phyloP scores from a whole-genome alignment of 768 basidiomycete species.

The Strobilomyces dryophilus region DNA sequence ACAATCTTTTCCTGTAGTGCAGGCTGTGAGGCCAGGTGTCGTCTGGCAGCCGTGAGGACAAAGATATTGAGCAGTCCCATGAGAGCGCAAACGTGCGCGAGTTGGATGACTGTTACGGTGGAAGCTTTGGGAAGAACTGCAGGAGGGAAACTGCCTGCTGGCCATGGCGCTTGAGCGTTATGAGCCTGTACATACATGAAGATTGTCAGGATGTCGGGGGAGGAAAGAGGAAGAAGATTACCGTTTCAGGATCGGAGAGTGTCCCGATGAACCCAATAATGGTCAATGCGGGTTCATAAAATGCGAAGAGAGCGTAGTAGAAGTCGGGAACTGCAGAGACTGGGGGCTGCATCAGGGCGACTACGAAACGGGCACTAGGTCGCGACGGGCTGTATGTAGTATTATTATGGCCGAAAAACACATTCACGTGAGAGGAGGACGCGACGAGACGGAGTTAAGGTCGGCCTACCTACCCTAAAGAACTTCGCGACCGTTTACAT shows the following conservation, averaged over 20 bases:
- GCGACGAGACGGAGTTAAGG: neutral
- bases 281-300: constrained; percentile 70
- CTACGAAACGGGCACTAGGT: neutral
- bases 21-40: constrained; percentile 52
- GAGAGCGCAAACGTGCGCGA: constrained; percentile 74
- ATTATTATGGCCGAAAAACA: neutral
- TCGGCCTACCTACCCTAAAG: constrained; percentile 32
- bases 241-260: constrained; percentile 58
- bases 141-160: constrained; percentile 42
- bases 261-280: constrained; percentile 63
- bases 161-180: constrained; percentile 76
- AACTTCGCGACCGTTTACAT: neutral
- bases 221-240: constrained; percentile 28
- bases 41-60: constrained; percentile 57
- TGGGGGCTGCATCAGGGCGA: constrained; percentile 35
- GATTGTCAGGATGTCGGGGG: neutral
- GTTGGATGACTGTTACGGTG: constrained; percentile 66
- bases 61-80: constrained; percentile 68
- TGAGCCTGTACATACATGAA: constrained; percentile 45
- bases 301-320: constrained; percentile 71
- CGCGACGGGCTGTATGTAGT: neutral
- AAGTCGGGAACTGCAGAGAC: constrained; percentile 65
- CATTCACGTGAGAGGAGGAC: neutral
- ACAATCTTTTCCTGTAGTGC: constrained; percentile 72
- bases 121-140: constrained; percentile 54